phyloP scores from a whole-genome alignment of 768 basidiomycete species.

The Kondoa malvinella region DNA sequence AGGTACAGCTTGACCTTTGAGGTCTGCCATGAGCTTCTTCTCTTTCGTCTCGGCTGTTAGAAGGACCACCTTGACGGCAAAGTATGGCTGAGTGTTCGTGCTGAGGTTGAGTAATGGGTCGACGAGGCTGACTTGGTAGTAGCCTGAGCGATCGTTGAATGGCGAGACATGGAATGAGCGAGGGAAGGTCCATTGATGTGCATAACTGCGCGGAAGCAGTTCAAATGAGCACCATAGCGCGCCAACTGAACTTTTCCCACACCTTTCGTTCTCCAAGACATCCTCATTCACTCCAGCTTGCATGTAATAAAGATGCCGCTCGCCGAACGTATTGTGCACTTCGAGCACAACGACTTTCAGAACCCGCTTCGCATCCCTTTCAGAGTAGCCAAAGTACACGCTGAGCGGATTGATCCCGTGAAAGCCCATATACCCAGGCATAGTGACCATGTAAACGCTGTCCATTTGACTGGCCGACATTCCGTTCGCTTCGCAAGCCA shows the following conservation, averaged over 20 bases:
- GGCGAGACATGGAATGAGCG: slow-evolving; percentile 61
- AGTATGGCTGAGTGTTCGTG: slow-evolving; percentile 23
- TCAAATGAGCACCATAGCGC: slow-evolving; percentile 9
- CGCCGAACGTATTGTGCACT: slow-evolving; percentile 61
- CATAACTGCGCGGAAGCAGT: slow-evolving; percentile 37
- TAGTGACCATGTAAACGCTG: slow-evolving; percentile 56
- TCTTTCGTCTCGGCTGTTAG: slow-evolving; percentile 29
- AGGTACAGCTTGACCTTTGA: slow-evolving; percentile 35
- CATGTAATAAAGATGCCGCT: slow-evolving; percentile 47
- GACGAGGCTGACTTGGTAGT: slow-evolving; percentile 44
- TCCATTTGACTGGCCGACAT: slow-evolving; percentile 29
- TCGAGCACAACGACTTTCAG: slow-evolving; percentile 43
- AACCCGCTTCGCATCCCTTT: slow-evolving; percentile 9
- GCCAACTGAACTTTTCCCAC: background rate
- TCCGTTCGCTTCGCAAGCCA: background rate
- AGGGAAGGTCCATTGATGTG: slow-evolving; percentile 50
- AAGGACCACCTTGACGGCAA: slow-evolving; percentile 18
- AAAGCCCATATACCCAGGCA: slow-evolving; percentile 50
- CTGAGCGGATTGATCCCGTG: slow-evolving; percentile 58
- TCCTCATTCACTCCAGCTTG: slow-evolving; percentile 40
- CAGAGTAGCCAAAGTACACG: slow-evolving; percentile 48
- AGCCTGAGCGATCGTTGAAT: slow-evolving; percentile 54
- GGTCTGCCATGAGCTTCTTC: slow-evolving; percentile 43
- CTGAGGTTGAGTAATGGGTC: slow-evolving; percentile 32
- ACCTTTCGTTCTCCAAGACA: background rate